Conservation (phyloP, 345 rosid species). For the Firmiana major region DNA sequence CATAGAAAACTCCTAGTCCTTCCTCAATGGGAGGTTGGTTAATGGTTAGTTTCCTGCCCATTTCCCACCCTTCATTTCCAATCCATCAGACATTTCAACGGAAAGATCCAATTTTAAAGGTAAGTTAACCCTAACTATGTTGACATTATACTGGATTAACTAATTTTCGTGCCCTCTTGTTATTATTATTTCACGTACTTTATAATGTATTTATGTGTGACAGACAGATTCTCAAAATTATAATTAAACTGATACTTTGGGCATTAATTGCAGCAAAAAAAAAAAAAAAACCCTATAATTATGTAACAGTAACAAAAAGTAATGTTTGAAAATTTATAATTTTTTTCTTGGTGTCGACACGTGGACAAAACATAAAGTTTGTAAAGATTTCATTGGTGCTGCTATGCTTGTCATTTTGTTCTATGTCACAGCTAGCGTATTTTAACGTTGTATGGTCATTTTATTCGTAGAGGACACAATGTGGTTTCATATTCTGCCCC, state of each 20-base stretch:
- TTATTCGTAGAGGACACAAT: neutral
- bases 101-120: slow-evolving; percentile 45
- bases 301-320: neutral
- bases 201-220: neutral
- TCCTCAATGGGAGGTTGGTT: slow-evolving; percentile 24
- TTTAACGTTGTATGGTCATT: neutral
- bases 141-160: neutral
- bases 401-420: neutral
- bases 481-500: slow-evolving; percentile 23
- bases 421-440: slow-evolving; percentile 1
- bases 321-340: neutral
- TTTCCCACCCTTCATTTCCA: slow-evolving; percentile 34
- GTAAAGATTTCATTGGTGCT: neutral
- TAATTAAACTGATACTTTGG: neutral
- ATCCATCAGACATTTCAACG: slow-evolving; percentile 36
- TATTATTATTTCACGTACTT: no score
- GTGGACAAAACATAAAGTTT: neutral
- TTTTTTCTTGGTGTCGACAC: neutral
- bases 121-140: slow-evolving; percentile 16
- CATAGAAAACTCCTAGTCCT: slow-evolving; percentile 33
- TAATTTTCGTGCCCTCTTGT: neutral
- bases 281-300: no score
- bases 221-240: slow-evolving; percentile 7
- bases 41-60: slow-evolving; percentile 22
- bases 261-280: neutral